A percentile compares a stretch with the other conserved stretches of the same genome.
These are phyloP conservation scores for Xylariaceae sp. DNA, from an alignment of 2,329 filamentous ascomycete genomes.

Conservation along the genomic window DNA sequence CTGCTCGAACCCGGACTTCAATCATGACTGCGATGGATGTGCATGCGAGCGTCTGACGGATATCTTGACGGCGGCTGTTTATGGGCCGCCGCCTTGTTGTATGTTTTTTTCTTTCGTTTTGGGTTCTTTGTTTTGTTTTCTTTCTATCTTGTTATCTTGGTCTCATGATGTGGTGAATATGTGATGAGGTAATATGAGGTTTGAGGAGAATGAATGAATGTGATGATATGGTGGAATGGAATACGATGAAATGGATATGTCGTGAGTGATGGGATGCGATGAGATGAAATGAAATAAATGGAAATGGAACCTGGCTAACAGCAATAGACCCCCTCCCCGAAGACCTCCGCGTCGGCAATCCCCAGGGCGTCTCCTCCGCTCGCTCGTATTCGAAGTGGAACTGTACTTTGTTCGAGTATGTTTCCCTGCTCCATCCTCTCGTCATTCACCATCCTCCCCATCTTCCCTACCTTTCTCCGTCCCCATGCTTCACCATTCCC, in stretches of 20 bases:
- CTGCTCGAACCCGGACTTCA: conserved; percentile 28
- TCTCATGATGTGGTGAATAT: background rate
- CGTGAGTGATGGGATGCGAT: too few relatives aligned
- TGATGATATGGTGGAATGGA: too few relatives aligned
- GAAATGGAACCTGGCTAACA: background rate
- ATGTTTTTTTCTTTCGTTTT: conserved; percentile 2
- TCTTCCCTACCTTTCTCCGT: too few relatives aligned
- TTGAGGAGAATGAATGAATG: background rate
- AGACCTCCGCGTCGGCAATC: conserved; percentile 23
- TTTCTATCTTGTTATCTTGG: background rate
- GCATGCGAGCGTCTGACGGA: conserved; percentile 22
- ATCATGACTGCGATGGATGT: conserved; percentile 23
- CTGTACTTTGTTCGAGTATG: conserved; percentile 26
- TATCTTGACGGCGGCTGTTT: conserved; percentile 15
- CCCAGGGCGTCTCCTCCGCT: conserved; percentile 26
- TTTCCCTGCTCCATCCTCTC: background rate
- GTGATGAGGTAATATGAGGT: too few relatives aligned
- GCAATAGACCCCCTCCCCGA: conserved; percentile 22
- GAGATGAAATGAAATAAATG: too few relatives aligned
- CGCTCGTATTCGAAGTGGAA: conserved; percentile 26
- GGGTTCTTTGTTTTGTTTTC: background rate
- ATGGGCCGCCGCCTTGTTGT: conserved; percentile 26
- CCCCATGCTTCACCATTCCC: too few relatives aligned
- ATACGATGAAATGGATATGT: too few relatives aligned
- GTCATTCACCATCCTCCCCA: background rate